Base-by-base conservation (phyloP, 2,329 filamentous ascomycete genomes). In the Verticillium nonalfalfae region DNA sequence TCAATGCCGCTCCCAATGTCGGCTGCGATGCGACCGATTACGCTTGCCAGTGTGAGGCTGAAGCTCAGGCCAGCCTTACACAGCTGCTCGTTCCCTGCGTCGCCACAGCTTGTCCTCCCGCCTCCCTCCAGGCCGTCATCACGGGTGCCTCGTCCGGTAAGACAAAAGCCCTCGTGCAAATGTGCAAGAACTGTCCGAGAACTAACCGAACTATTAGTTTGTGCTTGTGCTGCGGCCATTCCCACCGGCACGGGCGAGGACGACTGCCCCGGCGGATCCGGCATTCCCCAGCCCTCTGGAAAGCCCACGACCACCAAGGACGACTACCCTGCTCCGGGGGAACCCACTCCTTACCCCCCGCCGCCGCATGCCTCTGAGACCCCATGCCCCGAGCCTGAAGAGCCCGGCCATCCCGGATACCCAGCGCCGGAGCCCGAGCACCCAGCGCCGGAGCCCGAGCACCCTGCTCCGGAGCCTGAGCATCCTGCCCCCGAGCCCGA, bases 31-130 rank as follows among this genome's bases (percentile, higher is more conserved):
- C 65, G 21, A 39, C 60, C 31, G 71, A 72, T 62, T 72, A 68
- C 45, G 64, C 64, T 9, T 73, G 70, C 26, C 69, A 72, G 33
- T 73, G 70, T 59, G 59, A 67, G 15, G 59, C 65, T 13, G 67
- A 65, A 6, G 66, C 67, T 9, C 66, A 68, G 56, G 61, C 63
- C 31, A 65, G 63, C 11, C 61, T 73, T 1, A 68, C 68, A 2
- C 56, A 63, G 38, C 62, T 68, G 31, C 64, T 72, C 35, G 64
- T 69, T 14, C 70, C 71, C 10, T 73, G 71, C 57, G 69, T 73
- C 1, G 65, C 66, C 1, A 70, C 66, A 0, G 68, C 66, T 3
- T 73, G 71, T 45, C 66, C 65, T 1, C 54, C 66, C 6, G 64
- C 61, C 3, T 66, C 66, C 1, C 61, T 71, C 26, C 64, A 63